Base-by-base conservation (phyloP, 1,284 basidiomycete species). In the Sphagnurus paluster region DNA sequence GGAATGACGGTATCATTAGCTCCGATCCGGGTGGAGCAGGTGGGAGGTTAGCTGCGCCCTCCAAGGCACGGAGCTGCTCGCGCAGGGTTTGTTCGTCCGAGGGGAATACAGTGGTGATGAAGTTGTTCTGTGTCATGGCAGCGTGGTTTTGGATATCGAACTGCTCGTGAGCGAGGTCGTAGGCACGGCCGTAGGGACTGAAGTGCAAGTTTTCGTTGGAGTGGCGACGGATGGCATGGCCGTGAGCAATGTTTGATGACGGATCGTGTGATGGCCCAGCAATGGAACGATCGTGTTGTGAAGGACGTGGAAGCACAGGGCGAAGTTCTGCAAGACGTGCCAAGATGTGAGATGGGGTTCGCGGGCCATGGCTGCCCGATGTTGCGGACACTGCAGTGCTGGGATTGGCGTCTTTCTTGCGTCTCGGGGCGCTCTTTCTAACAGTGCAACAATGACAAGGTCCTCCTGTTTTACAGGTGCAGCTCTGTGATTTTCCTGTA, bases 171-270 rank as follows among this genome's bases (percentile, higher is more conserved):
- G 56, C 56, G 36, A 60, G 55, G 55, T 79, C 82, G 56, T 82
- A 80, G 14, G 80, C 79, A 21, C 81, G 74, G 19, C 75, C 73
- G 49, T 86, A 87, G 0, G 84, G 85, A 42, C 79, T 82, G 58
- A 70, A 83, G 42, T 68, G 67, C 42, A 65, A 20, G 19, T 48
- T 61, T 42, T 76, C 74, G 56, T 76, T 74, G 29, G 62, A 62
- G 53, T 76, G 75, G 56, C 65, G 74, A 44, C 61, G 72, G 48
- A 45, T 60, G 40, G 53, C 56, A 54, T 66, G 70, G 14, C 50
- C 65, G 50, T 74, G 72, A 24, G 65, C 61, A 10, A 63, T 44
- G 42, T 56, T 65, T 13, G 65, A 63, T 14, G 70, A 75, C 16
- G 72, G 72, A 49, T 72, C 65, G 49, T 76, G 75, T 11, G 69